Conservation (phyloP, 2,329 filamentous ascomycete genomes). For the Talaromyces islandicus region DNA sequence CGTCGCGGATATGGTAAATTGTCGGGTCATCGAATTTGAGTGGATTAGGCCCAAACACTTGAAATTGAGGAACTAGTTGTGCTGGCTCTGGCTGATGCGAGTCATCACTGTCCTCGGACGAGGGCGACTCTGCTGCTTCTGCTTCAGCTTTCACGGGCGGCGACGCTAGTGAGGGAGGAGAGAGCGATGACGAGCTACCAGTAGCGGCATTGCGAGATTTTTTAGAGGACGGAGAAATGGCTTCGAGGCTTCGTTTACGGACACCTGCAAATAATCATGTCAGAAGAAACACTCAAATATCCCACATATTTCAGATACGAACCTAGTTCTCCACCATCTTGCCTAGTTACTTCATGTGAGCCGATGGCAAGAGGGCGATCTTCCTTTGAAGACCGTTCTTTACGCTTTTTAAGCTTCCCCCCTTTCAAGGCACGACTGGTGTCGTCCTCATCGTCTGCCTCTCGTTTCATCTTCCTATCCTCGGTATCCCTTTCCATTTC, state of each 20-base stretch:
- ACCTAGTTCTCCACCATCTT: slow-evolving; percentile 55
- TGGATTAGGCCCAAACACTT: slow-evolving; percentile 89
- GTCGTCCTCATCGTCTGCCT: slow-evolving; percentile 41
- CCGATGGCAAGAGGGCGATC: slow-evolving; percentile 56
- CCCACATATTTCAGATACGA: not conserved
- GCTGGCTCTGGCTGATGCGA: slow-evolving; percentile 56
- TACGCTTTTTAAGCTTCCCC: slow-evolving; percentile 71
- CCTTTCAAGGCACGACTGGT: slow-evolving; percentile 44
- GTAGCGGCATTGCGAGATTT: slow-evolving; percentile 32
- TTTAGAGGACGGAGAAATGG: slow-evolving; percentile 33
- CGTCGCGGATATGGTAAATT: slow-evolving; percentile 81
- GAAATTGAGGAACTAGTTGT: slow-evolving; percentile 62
- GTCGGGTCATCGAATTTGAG: slow-evolving; percentile 88
- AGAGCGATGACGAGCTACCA: slow-evolving; percentile 34
- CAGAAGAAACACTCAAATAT: not conserved
- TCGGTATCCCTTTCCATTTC: slow-evolving; percentile 45
- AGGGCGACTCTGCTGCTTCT: slow-evolving; percentile 56
- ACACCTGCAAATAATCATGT: slow-evolving; percentile 6
- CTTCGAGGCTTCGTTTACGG: slow-evolving; percentile 13
- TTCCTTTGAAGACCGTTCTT: slow-evolving; percentile 61
- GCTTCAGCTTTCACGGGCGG: slow-evolving; percentile 51
- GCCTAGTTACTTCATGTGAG: slow-evolving; percentile 57
- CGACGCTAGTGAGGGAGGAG: slow-evolving; percentile 37
- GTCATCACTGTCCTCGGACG: slow-evolving; percentile 54
- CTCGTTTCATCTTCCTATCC: slow-evolving; percentile 44